A percentile compares a stretch with the other conserved stretches of the same genome.
Conservation (phyloP, 1,284 basidiomycete genomes). For the Ceratobasidium sp. region DNA sequence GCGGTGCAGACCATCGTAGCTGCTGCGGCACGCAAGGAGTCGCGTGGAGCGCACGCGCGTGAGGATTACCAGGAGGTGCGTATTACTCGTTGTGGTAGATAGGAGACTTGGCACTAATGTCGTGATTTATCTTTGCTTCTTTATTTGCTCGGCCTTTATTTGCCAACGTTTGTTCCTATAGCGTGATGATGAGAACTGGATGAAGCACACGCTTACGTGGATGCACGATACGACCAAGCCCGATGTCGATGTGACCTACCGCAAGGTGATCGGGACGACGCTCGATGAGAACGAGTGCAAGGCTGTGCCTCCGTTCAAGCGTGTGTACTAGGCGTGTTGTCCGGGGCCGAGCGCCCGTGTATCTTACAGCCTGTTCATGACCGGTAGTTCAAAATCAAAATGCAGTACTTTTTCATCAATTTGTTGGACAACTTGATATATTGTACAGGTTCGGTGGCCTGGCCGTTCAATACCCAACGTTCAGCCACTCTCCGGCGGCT, state of each 20-base stretch:
- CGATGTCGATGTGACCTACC: constrained; percentile 91
- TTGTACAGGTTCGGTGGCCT: too few species aligned
- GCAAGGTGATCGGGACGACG: constrained; percentile 84
- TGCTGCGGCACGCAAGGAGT: constrained; percentile 96
- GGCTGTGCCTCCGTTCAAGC: constrained; percentile 86
- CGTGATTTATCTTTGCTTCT: constrained; percentile 21
- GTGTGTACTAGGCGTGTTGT: constrained; percentile 74
- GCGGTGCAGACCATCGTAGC: constrained; percentile 96
- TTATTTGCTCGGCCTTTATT: constrained; percentile 11
- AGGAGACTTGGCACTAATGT: too few species aligned
- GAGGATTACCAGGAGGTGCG: constrained; percentile 91
- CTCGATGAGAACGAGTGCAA: constrained; percentile 98
- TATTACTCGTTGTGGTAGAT: too few species aligned
- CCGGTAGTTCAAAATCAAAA: too few species aligned
- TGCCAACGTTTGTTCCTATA: constrained; percentile 54
- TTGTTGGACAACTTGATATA: too few species aligned
- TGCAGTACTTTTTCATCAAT: too few species aligned
- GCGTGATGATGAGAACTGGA: constrained; percentile 92
- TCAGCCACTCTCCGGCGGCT: too few species aligned
- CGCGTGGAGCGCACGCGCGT: constrained; percentile 96
- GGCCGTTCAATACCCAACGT: not conserved
- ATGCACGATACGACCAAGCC: constrained; percentile 76
- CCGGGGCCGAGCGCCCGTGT: too few species aligned
- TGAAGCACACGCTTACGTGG: constrained; percentile 94
- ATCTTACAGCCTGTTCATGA: not conserved